phyloP scores from a whole-genome alignment of 169 alveolate genomes.

The Plasmodium inui region DNA sequence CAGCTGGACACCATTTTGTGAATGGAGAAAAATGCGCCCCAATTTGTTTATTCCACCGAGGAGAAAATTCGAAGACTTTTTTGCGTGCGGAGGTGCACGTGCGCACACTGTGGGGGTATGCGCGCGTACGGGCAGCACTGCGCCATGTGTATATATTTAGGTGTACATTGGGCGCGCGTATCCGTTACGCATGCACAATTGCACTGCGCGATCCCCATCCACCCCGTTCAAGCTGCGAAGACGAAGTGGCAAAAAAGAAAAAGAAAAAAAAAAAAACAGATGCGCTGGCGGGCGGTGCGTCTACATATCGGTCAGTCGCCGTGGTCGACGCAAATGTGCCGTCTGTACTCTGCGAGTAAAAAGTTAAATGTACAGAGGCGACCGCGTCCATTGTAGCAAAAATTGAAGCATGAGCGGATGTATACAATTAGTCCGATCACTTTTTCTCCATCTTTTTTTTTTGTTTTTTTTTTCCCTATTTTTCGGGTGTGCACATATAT shows the following conservation, averaged over 20 bases:
- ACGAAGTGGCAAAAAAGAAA: not conserved
- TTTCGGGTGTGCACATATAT: conserved; percentile 24
- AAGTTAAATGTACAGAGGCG: not conserved
- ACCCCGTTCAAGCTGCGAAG: not conserved
- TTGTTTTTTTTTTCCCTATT: conserved; percentile 14
- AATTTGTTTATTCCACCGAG: not conserved
- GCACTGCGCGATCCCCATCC: not conserved
- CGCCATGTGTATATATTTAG: not conserved
- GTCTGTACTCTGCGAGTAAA: not conserved
- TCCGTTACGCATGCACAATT: not conserved
- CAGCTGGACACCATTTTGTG: not conserved
- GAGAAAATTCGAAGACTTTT: not conserved
- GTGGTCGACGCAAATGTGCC: not conserved
- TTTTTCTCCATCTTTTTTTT: conserved; percentile 19
- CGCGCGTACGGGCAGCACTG: not conserved
- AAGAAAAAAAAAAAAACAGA: not conserved
- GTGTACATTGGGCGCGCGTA: not conserved
- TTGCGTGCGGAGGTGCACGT: not conserved
- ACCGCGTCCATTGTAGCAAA: not conserved
- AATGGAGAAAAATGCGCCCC: not conserved
- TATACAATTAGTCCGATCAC: not conserved
- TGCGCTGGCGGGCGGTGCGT: not conserved
- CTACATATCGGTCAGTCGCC: not conserved
- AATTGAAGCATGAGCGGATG: not conserved
- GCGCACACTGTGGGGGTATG: not conserved